Percentiles rank a stretch among this genome's conserved stretches.
Evolutionary conservation across 805 yeast species (phyloP).

Genomic region (Jamesozyma rosinii): DNA sequence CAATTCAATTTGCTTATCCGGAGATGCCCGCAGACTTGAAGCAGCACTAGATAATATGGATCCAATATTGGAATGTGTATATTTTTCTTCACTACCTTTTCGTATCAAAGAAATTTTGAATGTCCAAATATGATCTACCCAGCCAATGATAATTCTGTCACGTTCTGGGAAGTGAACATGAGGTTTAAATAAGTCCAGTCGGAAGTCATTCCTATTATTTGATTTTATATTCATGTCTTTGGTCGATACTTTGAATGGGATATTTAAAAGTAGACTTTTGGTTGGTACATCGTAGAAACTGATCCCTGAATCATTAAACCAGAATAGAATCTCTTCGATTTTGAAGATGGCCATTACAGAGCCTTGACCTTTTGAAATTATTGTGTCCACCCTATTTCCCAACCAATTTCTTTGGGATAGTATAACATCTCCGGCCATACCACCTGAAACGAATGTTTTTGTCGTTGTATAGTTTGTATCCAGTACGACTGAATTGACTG

Average conservation of each 20-base stretch:
- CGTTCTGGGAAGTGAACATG: constrained; percentile 55
- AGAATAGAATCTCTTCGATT: constrained; percentile 56
- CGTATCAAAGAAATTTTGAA: constrained; percentile 36
- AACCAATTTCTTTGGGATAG: constrained; percentile 78
- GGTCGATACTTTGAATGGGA: constrained; percentile 44
- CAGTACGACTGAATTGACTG: constrained; percentile 77
- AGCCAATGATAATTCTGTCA: constrained; percentile 64
- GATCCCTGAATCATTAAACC: constrained; percentile 82
- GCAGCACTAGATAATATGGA: constrained; percentile 34
- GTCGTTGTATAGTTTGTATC: constrained; percentile 57
- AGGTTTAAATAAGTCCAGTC: constrained; percentile 82
- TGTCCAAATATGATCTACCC: constrained; percentile 75
- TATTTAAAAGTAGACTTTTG: constrained; percentile 39
- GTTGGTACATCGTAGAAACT: constrained; percentile 52
- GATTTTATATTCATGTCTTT: constrained; percentile 33
- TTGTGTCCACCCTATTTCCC: constrained; percentile 65
- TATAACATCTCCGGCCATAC: constrained; percentile 76
- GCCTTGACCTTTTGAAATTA: constrained; percentile 49
- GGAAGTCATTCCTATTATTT: constrained; percentile 1
- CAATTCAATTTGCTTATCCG: constrained; percentile 35
- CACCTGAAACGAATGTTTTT: constrained; percentile 73
- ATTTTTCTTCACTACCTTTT: constrained; percentile 2
- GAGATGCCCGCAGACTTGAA: constrained; percentile 39
- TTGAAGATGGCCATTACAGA: constrained; percentile 62
- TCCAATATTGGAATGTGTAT: constrained; percentile 13